phyloP scores from a whole-genome alignment of 768 basidiomycete species.

The Termitomyces sp. region DNA sequence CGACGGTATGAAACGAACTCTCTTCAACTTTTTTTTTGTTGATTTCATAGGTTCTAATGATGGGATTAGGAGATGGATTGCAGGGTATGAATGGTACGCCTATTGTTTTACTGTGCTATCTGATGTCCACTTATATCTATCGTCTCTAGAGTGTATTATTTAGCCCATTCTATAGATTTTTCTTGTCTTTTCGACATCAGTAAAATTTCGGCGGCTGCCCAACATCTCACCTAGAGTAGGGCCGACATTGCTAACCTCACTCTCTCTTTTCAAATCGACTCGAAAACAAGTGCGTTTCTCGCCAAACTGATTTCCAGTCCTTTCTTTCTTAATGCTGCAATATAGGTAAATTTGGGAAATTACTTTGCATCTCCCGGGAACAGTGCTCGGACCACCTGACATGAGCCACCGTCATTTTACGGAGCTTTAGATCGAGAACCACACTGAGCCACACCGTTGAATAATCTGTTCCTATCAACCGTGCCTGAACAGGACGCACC shows the following conservation, averaged over 20 bases:
- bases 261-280: not conserved
- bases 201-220: not conserved
- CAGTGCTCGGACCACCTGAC: not conserved
- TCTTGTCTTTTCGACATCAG: not conserved
- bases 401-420: not conserved
- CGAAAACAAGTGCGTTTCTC: not conserved
- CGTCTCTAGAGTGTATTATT: not conserved
- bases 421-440: not conserved
- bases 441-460: not conserved
- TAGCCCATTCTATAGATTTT: not conserved
- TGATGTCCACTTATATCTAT: not conserved
- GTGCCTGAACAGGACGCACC: not conserved
- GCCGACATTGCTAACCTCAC: not conserved
- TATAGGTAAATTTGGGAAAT: not conserved
- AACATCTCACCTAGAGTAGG: not conserved
- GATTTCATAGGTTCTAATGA: not conserved
- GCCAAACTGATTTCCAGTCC: not conserved
- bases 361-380: not conserved
- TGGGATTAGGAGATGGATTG: slow-evolving; percentile 1
- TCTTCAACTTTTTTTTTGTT: not conserved
- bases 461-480: not conserved
- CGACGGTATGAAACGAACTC: not conserved
- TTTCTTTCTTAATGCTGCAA: not conserved
- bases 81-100: slow-evolving; percentile 1
- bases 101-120: not conserved